Conservation (phyloP, 352 stramenopile species). For the Phytophthora ramorum region DNA sequence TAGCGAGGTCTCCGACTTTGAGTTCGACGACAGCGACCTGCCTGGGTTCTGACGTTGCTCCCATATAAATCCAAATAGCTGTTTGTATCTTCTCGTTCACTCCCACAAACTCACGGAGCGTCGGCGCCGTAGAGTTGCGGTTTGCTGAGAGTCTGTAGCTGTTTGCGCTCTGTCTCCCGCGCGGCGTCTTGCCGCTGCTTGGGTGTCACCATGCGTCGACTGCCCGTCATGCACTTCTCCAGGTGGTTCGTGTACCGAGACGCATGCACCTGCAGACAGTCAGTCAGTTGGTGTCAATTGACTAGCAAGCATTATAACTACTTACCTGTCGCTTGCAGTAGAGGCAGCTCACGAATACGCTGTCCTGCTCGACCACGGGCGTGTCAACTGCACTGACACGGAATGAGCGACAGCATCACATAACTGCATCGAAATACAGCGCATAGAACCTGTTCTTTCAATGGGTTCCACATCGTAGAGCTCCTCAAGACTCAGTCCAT, state of each 20-base stretch:
- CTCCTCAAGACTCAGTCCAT: constrained; percentile 72
- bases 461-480: constrained; percentile 76
- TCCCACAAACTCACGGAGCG: constrained; percentile 4
- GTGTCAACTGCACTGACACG: constrained; percentile 16
- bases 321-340: constrained; percentile 72
- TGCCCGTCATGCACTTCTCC: constrained; percentile 77
- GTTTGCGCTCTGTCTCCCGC: constrained; percentile 42
- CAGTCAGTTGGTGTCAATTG: not conserved
- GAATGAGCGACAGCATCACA: not conserved
- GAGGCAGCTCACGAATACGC: constrained; percentile 64
- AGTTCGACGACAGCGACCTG: constrained; percentile 72
- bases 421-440: not conserved
- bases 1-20: constrained; percentile 50
- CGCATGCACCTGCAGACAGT: constrained; percentile 55
- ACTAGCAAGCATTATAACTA: not conserved
- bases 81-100: constrained; percentile 11
- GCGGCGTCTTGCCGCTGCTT: constrained; percentile 49
- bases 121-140: constrained; percentile 37
- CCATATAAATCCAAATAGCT: constrained; percentile 19
- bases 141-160: constrained; percentile 43
- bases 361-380: constrained; percentile 55
- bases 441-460: constrained; percentile 36
- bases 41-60: constrained; percentile 44
- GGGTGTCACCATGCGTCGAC: constrained; percentile 47
- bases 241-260: constrained; percentile 76